Conservation (phyloP, 2,329 filamentous ascomycete species). For the Colletotrichum orchidophilum region DNA sequence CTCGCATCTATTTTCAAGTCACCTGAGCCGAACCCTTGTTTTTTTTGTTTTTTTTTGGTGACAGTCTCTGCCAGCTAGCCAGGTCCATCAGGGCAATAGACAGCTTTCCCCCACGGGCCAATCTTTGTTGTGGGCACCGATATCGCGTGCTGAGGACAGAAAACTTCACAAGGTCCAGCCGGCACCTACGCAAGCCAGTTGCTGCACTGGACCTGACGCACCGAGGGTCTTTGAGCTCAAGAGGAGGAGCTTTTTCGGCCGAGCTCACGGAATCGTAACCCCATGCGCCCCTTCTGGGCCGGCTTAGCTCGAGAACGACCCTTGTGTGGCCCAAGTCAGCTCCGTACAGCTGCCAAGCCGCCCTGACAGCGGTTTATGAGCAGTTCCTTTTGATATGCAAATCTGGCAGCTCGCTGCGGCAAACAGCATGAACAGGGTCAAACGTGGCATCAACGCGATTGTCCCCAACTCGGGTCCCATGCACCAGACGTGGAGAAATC, state of each 20-base stretch:
- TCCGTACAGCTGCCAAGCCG: constrained; percentile 24
- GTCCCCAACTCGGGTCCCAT: constrained; percentile 14
- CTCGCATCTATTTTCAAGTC: constrained; percentile 28
- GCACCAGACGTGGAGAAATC: constrained; percentile 18
- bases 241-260: neutral
- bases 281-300: neutral
- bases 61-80: constrained; percentile 11
- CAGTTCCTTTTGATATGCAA: neutral
- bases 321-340: constrained; percentile 13
- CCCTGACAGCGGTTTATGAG: constrained; percentile 16
- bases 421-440: neutral
- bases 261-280: constrained; percentile 23
- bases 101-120: constrained; percentile 24
- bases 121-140: constrained; percentile 28
- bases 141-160: constrained; percentile 11
- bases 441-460: constrained; percentile 5
- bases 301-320: neutral
- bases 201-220: neutral
- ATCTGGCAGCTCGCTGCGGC: constrained; percentile 2
- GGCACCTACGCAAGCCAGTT: constrained; percentile 2
- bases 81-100: neutral
- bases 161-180: constrained; percentile 7
- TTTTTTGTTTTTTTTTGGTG: too few relatives aligned
- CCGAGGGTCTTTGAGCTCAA: neutral
- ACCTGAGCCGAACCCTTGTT: constrained; percentile 30